Evolutionary conservation across 257 asterid genomes (phyloP).

Genomic region (Euphrasia confusa): DNA sequence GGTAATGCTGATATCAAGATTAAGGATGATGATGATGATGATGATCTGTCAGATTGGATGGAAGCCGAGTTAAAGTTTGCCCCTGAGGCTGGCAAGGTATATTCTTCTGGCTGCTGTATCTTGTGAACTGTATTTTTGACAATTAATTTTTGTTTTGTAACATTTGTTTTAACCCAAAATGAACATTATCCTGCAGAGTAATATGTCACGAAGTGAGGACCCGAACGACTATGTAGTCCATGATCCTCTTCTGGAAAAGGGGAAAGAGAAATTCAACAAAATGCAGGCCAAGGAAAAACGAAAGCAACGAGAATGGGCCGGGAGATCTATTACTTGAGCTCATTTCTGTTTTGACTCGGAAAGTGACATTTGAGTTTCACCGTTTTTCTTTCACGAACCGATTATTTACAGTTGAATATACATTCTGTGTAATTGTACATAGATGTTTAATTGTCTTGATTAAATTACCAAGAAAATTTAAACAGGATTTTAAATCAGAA

Average conservation of each 20-base stretch:
- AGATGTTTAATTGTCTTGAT: not conserved
- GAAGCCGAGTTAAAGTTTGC: conserved; percentile 55
- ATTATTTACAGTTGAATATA: not conserved
- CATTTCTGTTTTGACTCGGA: not conserved
- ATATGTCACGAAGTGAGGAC: conserved; percentile 84
- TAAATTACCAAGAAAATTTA: too few relatives aligned
- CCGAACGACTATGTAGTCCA: conserved; percentile 86
- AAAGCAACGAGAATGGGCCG: conserved; percentile 92
- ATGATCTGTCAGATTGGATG: conserved; percentile 62
- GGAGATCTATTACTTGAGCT: conserved; percentile 71
- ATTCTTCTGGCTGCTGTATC: conserved; percentile 18
- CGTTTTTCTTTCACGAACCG: not conserved
- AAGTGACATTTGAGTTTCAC: not conserved
- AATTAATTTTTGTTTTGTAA: not conserved
- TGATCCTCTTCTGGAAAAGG: conserved; percentile 94
- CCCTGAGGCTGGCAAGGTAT: conserved; percentile 75
- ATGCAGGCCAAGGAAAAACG: conserved; percentile 87
- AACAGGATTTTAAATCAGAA: too few relatives aligned
- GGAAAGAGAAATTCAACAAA: conserved; percentile 92
- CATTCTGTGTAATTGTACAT: not conserved
- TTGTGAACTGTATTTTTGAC: not conserved
- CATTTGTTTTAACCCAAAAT: not conserved
- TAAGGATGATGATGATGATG: conserved; percentile 29
- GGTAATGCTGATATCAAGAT: conserved; percentile 12
- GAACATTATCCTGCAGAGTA: conserved; percentile 43